phyloP scores from a whole-genome alignment of 2,329 filamentous ascomycete species.

The Cladorrhinum sp. region DNA sequence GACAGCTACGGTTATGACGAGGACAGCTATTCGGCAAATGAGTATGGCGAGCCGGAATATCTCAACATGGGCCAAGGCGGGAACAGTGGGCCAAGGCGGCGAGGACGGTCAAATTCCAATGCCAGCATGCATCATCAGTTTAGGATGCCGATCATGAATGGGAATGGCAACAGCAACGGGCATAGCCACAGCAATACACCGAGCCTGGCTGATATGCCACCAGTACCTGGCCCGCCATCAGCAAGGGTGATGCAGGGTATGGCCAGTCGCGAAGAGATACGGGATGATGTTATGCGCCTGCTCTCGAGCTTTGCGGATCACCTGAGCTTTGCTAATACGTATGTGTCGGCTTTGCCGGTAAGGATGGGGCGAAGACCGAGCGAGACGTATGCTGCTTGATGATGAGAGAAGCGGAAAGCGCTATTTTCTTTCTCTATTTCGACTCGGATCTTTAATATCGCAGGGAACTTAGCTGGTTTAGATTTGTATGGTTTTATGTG shows the following conservation, averaged over 20 bases:
- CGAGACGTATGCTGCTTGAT: slow-evolving; percentile 19
- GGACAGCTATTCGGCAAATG: slow-evolving; percentile 27
- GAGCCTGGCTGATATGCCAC: slow-evolving; percentile 31
- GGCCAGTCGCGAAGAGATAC: slow-evolving; percentile 32
- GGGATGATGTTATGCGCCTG: slow-evolving; percentile 34
- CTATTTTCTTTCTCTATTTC: too few species aligned
- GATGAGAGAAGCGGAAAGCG: too few species aligned
- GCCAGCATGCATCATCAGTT: slow-evolving; percentile 14
- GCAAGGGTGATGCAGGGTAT: slow-evolving; percentile 46
- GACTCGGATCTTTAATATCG: too few species aligned
- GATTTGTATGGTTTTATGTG: neutral
- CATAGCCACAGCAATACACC: slow-evolving; percentile 2
- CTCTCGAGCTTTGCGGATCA: slow-evolving; percentile 35
- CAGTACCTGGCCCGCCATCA: slow-evolving; percentile 45
- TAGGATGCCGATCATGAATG: slow-evolving; percentile 12
- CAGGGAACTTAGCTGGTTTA: neutral
- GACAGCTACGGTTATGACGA: slow-evolving; percentile 30
- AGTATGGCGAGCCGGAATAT: slow-evolving; percentile 30
- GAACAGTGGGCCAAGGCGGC: slow-evolving; percentile 14
- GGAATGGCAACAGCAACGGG: slow-evolving; percentile 9
- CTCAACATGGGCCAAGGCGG: slow-evolving; percentile 18
- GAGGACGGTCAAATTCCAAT: slow-evolving; percentile 3
- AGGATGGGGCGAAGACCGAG: slow-evolving; percentile 23
- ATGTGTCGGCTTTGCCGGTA: slow-evolving; percentile 31
- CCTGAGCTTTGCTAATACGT: slow-evolving; percentile 32